Percentiles rank a stretch among this genome's conserved stretches.
phyloP scores from a whole-genome alignment of 2,329 filamentous ascomycete genomes.

The Fusarium brachygibbosum region DNA sequence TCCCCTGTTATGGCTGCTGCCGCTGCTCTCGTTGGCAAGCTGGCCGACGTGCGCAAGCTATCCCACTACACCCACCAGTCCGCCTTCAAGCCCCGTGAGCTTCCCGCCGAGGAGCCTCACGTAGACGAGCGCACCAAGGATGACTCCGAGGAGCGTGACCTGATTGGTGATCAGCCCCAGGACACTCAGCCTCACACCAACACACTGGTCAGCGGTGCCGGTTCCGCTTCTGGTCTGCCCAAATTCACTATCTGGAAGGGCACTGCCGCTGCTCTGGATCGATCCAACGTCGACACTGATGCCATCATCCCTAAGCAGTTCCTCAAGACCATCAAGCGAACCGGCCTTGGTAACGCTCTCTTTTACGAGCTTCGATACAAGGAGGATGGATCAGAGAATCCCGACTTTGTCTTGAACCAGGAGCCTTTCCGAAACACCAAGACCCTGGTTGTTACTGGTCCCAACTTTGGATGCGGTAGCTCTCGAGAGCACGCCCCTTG shows the following conservation, averaged over 20 bases:
- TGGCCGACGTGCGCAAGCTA: slow-evolving; percentile 90
- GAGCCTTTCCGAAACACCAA: slow-evolving; percentile 86
- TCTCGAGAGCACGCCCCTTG: slow-evolving; percentile 96
- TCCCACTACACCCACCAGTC: slow-evolving; percentile 70
- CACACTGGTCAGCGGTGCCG: slow-evolving; percentile 61
- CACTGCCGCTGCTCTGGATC: slow-evolving; percentile 87
- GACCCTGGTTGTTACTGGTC: slow-evolving; percentile 90
- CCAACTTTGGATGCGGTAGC: slow-evolving; percentile 95
- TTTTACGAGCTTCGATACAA: slow-evolving; percentile 89
- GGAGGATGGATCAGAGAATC: slow-evolving; percentile 78
- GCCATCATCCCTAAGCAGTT: slow-evolving; percentile 99
- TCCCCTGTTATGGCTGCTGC: slow-evolving; percentile 97
- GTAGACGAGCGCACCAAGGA: slow-evolving; percentile 66
- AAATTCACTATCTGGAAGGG: slow-evolving; percentile 89
- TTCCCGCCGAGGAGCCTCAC: slow-evolving; percentile 59
- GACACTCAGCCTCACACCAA: slow-evolving; percentile 77
- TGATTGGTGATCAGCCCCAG: slow-evolving; percentile 69
- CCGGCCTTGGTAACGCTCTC: slow-evolving; percentile 87
- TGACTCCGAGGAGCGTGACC: slow-evolving; percentile 67
- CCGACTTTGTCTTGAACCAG: slow-evolving; percentile 89
- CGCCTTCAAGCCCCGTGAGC: slow-evolving; percentile 69
- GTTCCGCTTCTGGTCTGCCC: slow-evolving; percentile 74
- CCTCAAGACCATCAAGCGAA: slow-evolving; percentile 98
- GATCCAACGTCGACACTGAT: slow-evolving; percentile 96
- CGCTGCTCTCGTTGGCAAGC: slow-evolving; percentile 88